Base-by-base conservation (phyloP, 2,329 filamentous ascomycete genomes). In the Pseudogymnoascus verrucosus region DNA sequence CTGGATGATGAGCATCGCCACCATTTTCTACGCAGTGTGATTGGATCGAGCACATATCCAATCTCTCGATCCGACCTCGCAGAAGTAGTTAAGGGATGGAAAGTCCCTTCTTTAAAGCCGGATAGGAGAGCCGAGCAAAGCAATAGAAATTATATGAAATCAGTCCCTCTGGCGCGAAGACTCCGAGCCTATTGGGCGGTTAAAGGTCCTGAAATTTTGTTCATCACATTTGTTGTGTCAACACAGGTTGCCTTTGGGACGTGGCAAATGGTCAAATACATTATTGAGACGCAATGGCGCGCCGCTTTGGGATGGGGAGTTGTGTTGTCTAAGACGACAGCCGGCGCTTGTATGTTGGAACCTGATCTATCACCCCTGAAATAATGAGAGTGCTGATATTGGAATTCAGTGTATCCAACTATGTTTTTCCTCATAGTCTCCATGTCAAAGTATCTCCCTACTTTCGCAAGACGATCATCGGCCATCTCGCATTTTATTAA, bases 361-460 rank as follows among this genome's bases (percentile, higher is more conserved):
- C 34, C 34, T 36, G 34, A 36, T 36, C 34, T 36, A 36, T 36
- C 34, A 36, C 34, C 34, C 34, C 34, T 36, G 34, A 36, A 36
- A 36, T 36, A 36, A 36, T 36, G 34, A 36, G 1, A 36, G 34
- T 36, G 34, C 34, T 36, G 34, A 36, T 36, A 36, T 28, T 36
- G 10, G 3, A 36, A 36, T 36, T 36, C 34, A 36, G 34, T 85
- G 1, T 85, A 84, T 60, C 82, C 82, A 16, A 84, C 82, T 1
- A 78, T 85, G 63, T 84, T 84, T 73, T 84, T 85, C 67, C 74
- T 85, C 64, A 75, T 85, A 5, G 72, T 85, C 4, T 83, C 80
- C 68, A 85, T 85, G 82, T 83, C 80, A 12, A 74, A 83, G 28
- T 83, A 82, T 72, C 77, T 83, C 19, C 78, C 82, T 1, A 85